These are phyloP conservation scores for Cercospora brassicicola DNA, from an alignment of 2,329 filamentous ascomycete genomes.

Conservation along the genomic window DNA sequence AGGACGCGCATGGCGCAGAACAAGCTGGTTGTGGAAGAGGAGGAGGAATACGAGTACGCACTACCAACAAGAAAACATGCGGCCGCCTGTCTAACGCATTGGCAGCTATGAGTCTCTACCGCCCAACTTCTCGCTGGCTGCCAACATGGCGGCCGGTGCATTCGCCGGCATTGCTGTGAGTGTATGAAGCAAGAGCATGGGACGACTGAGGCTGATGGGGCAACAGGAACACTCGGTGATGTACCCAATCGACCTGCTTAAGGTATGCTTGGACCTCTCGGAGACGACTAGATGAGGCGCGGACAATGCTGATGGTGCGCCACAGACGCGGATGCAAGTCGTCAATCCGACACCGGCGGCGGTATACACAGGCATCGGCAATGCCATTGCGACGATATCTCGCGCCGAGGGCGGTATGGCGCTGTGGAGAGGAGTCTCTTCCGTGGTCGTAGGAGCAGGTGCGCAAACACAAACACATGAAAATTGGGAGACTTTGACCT, in stretches of 20 bases:
- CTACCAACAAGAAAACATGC: slow-evolving; percentile 5
- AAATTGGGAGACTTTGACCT: slow-evolving; percentile 27
- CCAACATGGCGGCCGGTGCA: slow-evolving; percentile 94
- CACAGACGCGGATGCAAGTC: slow-evolving; percentile 95
- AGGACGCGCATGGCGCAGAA: slow-evolving; percentile 33
- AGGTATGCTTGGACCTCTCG: slow-evolving; percentile 60
- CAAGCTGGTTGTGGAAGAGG: slow-evolving; percentile 35
- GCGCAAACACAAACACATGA: slow-evolving; percentile 26
- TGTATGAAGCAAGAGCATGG: slow-evolving; percentile 10
- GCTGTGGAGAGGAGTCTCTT: slow-evolving; percentile 94
- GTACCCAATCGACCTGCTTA: slow-evolving; percentile 97
- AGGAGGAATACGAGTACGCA: slow-evolving; percentile 42
- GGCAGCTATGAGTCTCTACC: slow-evolving; percentile 85
- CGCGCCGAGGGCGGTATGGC: slow-evolving; percentile 84
- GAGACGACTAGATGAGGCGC: not conserved
- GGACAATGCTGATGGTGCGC: slow-evolving; percentile 10
- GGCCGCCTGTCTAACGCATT: slow-evolving; percentile 19
- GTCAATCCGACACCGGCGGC: slow-evolving; percentile 78
- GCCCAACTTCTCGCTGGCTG: slow-evolving; percentile 86
- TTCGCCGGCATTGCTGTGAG: slow-evolving; percentile 93
- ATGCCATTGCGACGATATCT: slow-evolving; percentile 90
- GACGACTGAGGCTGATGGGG: slow-evolving; percentile 18
- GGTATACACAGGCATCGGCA: slow-evolving; percentile 85
- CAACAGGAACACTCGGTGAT: slow-evolving; percentile 92
- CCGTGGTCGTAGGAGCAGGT: slow-evolving; percentile 94